phyloP scores from a whole-genome alignment of 2,329 filamentous ascomycete species.

The Ophiostoma fasciatum region DNA sequence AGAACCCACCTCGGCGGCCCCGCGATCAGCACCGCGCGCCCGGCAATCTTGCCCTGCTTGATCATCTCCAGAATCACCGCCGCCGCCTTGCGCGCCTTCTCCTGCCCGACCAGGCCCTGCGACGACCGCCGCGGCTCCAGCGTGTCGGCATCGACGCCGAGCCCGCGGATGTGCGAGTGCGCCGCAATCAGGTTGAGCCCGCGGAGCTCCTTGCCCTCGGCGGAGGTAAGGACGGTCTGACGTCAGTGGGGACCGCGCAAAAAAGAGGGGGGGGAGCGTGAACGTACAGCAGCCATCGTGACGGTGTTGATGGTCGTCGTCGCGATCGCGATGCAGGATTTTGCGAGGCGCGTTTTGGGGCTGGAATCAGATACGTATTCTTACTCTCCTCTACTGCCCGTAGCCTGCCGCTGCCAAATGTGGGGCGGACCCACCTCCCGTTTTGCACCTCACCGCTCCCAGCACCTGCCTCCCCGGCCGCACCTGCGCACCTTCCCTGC shows the following conservation, averaged over 20 bases:
- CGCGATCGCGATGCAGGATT: no score
- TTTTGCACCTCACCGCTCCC: no score
- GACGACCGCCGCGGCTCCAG: constrained; percentile 74
- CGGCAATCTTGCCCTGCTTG: constrained; percentile 96
- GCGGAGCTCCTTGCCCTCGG: constrained; percentile 89
- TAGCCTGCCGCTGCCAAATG: no score
- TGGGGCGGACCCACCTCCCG: no score
- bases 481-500: no score
- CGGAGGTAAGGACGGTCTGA: constrained; percentile 59
- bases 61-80: constrained; percentile 98
- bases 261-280: no score
- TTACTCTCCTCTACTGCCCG: no score
- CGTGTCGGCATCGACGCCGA: constrained; percentile 84
- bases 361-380: no score
- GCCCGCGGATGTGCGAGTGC: constrained; percentile 92
- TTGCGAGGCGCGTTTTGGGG: no score
- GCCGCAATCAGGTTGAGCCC: constrained; percentile 95
- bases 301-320: no score
- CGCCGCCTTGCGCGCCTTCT: constrained; percentile 91
- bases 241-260: neutral
- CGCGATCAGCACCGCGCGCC: constrained; percentile 84
- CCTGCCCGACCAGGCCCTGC: constrained; percentile 89
- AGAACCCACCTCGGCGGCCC: constrained; percentile 64
- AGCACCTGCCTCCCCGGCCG: no score
- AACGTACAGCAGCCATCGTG: constrained; percentile 7